Evolutionary conservation across 805 yeast species (phyloP).

Genomic region (Saturnispora sekii): DNA sequence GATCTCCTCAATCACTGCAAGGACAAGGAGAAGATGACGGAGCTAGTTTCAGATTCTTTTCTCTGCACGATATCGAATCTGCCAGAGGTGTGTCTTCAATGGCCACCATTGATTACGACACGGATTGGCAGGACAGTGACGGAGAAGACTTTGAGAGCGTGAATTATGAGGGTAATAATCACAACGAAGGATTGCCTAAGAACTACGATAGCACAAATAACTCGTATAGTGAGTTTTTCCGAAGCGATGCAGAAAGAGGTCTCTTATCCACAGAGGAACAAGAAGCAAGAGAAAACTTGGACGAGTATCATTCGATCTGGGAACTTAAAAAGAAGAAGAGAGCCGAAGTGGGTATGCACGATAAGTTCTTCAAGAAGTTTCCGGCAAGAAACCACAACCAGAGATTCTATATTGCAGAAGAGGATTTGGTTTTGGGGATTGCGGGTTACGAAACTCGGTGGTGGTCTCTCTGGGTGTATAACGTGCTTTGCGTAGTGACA

Average conservation of each 20-base stretch:
- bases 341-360: conserved; percentile 28
- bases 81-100: conserved; percentile 85
- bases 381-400: conserved; percentile 47
- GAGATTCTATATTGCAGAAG: conserved; percentile 88
- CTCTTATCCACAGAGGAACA: conserved; percentile 13
- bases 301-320: conserved; percentile 9
- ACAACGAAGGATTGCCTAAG: not conserved
- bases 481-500: conserved; percentile 45
- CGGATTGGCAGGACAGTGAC: conserved; percentile 55
- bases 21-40: not conserved
- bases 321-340: conserved; percentile 12
- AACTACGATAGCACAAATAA: conserved; percentile 11
- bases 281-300: conserved; percentile 16
- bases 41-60: conserved; percentile 60
- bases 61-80: conserved; percentile 68
- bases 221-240: conserved; percentile 14
- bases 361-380: conserved; percentile 32
- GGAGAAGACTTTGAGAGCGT: not conserved
- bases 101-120: conserved; percentile 55
- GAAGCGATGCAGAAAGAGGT: conserved; percentile 13
- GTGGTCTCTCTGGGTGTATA: conserved; percentile 38
- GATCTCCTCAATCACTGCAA: conserved; percentile 17
- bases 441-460: conserved; percentile 70
- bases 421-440: conserved; percentile 86
- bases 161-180: not conserved